Percentiles rank a stretch among this genome's conserved stretches.
Conservation (phyloP, 2,329 filamentous ascomycete genomes). For the Trichoderma polysporum region DNA sequence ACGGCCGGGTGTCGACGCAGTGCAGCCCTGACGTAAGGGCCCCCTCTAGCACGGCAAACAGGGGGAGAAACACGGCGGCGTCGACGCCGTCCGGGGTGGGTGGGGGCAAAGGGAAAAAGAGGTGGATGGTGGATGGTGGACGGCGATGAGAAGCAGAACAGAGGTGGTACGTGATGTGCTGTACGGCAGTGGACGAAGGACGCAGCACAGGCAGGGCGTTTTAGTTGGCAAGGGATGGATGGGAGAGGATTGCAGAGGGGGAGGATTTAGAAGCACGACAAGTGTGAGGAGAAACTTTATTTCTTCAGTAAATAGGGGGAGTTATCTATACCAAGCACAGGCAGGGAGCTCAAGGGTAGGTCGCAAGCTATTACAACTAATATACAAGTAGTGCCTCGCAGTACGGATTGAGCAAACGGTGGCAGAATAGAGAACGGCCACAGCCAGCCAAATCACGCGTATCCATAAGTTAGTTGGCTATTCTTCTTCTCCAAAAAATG, state of each 20-base stretch:
- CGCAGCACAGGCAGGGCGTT: not conserved
- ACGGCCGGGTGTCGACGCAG: slow-evolving; percentile 22
- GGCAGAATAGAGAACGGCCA: no score
- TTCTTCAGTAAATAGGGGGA: no score
- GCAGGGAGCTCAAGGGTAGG: no score
- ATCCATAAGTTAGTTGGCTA: no score
- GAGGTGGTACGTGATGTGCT: not conserved
- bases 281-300: not conserved
- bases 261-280: not conserved
- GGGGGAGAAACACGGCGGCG: slow-evolving; percentile 9
- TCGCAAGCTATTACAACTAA: no score
- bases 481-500: no score
- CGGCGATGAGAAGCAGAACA: not conserved
- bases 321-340: no score
- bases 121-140: not conserved
- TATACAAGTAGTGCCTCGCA: no score
- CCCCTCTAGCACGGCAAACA: not conserved
- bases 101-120: not conserved
- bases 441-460: no score
- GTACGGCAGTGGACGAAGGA: not conserved
- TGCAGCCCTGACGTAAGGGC: slow-evolving; percentile 22
- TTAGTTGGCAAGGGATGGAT: not conserved
- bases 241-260: not conserved
- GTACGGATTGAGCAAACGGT: no score
- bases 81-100: slow-evolving; percentile 15